A percentile compares a stretch with the other conserved stretches of the same genome.
Evolutionary conservation across 805 yeast species (phyloP).

Genomic region (Yarrowia keelungensis): DNA sequence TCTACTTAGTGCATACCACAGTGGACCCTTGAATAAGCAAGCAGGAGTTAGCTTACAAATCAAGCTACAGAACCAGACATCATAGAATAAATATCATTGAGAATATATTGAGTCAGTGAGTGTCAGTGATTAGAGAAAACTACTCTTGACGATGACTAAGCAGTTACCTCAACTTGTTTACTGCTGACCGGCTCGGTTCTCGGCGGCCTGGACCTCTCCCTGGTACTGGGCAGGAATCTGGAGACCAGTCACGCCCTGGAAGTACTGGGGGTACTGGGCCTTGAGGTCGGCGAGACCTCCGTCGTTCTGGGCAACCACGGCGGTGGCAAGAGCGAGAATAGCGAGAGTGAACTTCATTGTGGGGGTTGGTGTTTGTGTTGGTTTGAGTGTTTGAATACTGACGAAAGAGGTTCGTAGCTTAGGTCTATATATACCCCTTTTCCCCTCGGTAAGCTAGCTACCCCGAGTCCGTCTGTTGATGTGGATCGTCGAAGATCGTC

Average conservation of each 20-base stretch:
- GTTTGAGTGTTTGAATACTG: constrained; percentile 16
- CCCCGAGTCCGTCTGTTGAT: constrained; percentile 3
- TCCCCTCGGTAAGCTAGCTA: too few relatives aligned
- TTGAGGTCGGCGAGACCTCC: constrained; percentile 27
- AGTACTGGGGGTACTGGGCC: constrained; percentile 32
- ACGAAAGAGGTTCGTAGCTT: too few relatives aligned
- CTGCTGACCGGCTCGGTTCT: constrained; percentile 10
- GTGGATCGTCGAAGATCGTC: constrained; percentile 13
- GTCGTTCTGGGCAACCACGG: constrained; percentile 11
- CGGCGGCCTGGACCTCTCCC: constrained; percentile 15
- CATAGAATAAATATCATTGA: too few relatives aligned
- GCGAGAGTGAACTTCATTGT: constrained; percentile 33
- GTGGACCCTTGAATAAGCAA: background rate
- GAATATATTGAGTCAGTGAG: too few relatives aligned
- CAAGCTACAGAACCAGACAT: too few relatives aligned
- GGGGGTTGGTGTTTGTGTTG: background rate
- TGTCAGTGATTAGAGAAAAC: too few relatives aligned
- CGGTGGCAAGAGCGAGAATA: constrained; percentile 17
- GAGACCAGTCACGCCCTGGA: constrained; percentile 17
- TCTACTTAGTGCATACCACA: background rate
- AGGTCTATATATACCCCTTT: constrained; percentile 1
- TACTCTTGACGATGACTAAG: too few relatives aligned
- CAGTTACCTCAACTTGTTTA: background rate
- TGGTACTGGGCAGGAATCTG: constrained; percentile 20
- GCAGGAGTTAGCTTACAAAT: too few relatives aligned